Percentiles rank a stretch among this genome's conserved stretches.
These are phyloP conservation scores for Lactarius akahatsu DNA, from an alignment of 768 basidiomycete genomes.

Conservation along the genomic window DNA sequence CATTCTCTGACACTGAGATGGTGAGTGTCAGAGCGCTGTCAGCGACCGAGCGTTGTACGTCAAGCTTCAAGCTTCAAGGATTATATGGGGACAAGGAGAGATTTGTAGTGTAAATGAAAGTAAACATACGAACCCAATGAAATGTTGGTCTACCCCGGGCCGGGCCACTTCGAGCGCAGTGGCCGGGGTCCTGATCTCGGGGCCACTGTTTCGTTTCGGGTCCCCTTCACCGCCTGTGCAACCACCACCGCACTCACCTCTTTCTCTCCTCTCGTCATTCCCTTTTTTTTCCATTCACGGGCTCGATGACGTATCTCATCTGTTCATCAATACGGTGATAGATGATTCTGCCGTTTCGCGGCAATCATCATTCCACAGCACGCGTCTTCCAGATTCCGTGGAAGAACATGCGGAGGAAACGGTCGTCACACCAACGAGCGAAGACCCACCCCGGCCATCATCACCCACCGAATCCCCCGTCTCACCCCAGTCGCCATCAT, in stretches of 20 bases:
- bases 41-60: neutral
- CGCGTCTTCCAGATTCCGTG: too few relatives aligned
- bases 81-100: constrained; percentile 31
- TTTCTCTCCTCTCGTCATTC: constrained; percentile 53
- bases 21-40: neutral
- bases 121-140: constrained; percentile 33
- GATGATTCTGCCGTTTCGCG: constrained; percentile 56
- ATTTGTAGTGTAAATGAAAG: constrained; percentile 34
- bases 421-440: too few relatives aligned
- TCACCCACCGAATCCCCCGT: too few relatives aligned
- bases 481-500: too few relatives aligned
- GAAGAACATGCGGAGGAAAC: too few relatives aligned
- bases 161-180: neutral
- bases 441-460: too few relatives aligned
- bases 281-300: constrained; percentile 52
- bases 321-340: constrained; percentile 74
- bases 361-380: too few relatives aligned
- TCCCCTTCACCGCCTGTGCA: neutral
- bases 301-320: constrained; percentile 77
- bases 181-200: constrained; percentile 8
- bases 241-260: constrained; percentile 13
- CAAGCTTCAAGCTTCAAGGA: neutral
- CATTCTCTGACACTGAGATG: constrained; percentile 56
- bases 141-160: too few relatives aligned
- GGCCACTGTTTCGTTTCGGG: constrained; percentile 5